Evolutionary conservation across 768 basidiomycete genomes (phyloP).

Genomic region (Scleroderma citrinum): DNA sequence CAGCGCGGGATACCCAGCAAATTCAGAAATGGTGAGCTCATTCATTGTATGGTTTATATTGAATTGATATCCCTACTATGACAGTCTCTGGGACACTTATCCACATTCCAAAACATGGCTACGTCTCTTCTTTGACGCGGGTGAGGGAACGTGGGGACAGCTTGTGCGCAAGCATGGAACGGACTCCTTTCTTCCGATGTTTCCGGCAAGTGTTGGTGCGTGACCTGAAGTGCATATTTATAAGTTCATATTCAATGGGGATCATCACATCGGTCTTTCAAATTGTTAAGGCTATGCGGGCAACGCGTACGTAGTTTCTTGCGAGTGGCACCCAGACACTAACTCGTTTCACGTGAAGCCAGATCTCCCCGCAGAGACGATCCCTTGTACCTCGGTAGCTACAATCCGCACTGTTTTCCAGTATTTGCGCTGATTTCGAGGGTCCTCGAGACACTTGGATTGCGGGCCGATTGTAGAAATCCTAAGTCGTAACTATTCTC

Average conservation of each 20-base stretch:
- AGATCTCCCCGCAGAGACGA: conserved; percentile 48
- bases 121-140: conserved; percentile 80
- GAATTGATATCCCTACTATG: background rate
- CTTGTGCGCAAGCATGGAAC: conserved; percentile 70
- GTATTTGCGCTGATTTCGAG: conserved; percentile 67
- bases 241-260: too few relatives aligned
- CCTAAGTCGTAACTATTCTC: conserved; percentile 54
- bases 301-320: conserved; percentile 43
- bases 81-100: conserved; percentile 74
- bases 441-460: conserved; percentile 68
- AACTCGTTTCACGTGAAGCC: conserved; percentile 39
- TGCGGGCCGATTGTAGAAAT: conserved; percentile 41
- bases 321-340: background rate
- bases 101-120: conserved; percentile 64
- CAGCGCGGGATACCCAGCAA: conserved; percentile 78
- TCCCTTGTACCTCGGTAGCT: conserved; percentile 69
- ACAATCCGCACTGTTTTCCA: conserved; percentile 48
- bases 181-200: conserved; percentile 36
- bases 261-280: conserved; percentile 86
- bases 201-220: conserved; percentile 57
- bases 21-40: conserved; percentile 73
- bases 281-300: conserved; percentile 68
- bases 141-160: conserved; percentile 93
- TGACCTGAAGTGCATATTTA: conserved; percentile 76
- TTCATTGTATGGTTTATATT: conserved; percentile 13